Conservation (phyloP, 2,329 filamentous ascomycete species). For the Graphium sp. region DNA sequence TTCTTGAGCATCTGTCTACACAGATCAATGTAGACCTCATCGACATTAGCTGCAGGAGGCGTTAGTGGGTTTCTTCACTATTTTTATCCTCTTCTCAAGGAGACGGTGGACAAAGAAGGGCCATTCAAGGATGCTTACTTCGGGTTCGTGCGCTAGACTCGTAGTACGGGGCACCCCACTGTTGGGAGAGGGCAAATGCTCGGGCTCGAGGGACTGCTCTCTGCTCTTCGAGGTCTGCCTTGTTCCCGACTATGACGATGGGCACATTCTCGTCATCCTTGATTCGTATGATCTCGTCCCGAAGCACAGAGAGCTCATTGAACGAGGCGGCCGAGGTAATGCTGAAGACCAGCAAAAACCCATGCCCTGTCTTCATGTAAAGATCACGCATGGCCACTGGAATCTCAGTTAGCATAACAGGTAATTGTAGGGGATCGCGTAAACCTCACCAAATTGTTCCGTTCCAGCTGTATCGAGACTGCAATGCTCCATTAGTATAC, state of each 20-base stretch:
- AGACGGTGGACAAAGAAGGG: not conserved
- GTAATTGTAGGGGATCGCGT: conserved; percentile 3
- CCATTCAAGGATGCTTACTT: conserved; percentile 24
- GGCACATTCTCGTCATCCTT: conserved; percentile 76
- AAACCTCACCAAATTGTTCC: conserved; percentile 68
- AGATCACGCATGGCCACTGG: conserved; percentile 55
- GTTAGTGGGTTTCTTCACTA: not conserved
- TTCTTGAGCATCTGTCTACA: conserved; percentile 69
- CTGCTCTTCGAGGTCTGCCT: conserved; percentile 78
- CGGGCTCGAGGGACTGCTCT: conserved; percentile 60
- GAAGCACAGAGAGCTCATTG: conserved; percentile 61
- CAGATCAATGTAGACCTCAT: conserved; percentile 76
- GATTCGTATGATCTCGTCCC: conserved; percentile 80
- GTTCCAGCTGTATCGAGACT: conserved; percentile 82
- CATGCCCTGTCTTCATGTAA: conserved; percentile 88
- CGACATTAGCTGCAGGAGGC: conserved; percentile 51
- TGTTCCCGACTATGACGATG: conserved; percentile 85
- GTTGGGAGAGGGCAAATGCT: conserved; percentile 72
- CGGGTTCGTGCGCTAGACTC: conserved; percentile 71
- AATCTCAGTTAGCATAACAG: conserved; percentile 8
- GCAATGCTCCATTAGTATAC: too few relatives aligned
- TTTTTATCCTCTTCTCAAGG: conserved; percentile 1
- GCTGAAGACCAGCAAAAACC: conserved; percentile 82
- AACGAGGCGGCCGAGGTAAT: conserved; percentile 78
- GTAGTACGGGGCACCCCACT: conserved; percentile 82